These are phyloP conservation scores for Thuidium tamariscinum DNA, from an alignment of 225 moss, liverwort and hornwort genomes.

Conservation along the genomic window DNA sequence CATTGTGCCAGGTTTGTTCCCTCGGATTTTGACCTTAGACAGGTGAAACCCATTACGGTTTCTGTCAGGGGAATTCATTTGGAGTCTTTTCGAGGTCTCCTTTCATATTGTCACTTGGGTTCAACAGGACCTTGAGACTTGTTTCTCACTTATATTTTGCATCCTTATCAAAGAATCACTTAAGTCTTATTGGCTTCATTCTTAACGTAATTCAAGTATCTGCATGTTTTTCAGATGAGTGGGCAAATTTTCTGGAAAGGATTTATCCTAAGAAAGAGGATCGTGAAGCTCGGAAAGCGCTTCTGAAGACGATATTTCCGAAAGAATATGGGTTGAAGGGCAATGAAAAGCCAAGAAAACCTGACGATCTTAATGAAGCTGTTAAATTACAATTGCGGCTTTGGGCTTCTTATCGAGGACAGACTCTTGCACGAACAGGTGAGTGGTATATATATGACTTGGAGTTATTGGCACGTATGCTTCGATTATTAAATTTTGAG, in stretches of 20 bases:
- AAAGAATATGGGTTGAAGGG: conserved; percentile 8
- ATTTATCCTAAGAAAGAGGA: conserved; percentile 28
- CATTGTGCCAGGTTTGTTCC: conserved; percentile 47
- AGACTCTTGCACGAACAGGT: conserved; percentile 70
- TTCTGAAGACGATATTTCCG: conserved; percentile 25
- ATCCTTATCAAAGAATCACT: background rate
- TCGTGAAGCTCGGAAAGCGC: conserved; percentile 11
- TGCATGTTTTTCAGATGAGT: conserved; percentile 34
- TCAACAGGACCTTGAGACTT: background rate
- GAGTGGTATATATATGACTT: background rate
- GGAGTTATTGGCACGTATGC: background rate
- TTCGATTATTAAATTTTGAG: background rate
- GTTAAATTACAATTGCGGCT: conserved; percentile 32
- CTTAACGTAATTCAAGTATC: background rate
- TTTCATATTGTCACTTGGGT: background rate
- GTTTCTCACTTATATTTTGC: background rate
- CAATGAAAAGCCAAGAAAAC: conserved; percentile 3
- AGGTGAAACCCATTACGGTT: background rate
- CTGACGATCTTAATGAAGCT: conserved; percentile 11
- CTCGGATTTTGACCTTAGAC: background rate
- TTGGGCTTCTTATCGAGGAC: conserved; percentile 73
- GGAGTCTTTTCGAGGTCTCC: background rate
- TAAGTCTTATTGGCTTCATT: background rate
- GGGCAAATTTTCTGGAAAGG: conserved; percentile 53
- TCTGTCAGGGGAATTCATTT: background rate